Conservation (phyloP, 805 yeast genomes). For the Metschnikowia picachoensis region DNA sequence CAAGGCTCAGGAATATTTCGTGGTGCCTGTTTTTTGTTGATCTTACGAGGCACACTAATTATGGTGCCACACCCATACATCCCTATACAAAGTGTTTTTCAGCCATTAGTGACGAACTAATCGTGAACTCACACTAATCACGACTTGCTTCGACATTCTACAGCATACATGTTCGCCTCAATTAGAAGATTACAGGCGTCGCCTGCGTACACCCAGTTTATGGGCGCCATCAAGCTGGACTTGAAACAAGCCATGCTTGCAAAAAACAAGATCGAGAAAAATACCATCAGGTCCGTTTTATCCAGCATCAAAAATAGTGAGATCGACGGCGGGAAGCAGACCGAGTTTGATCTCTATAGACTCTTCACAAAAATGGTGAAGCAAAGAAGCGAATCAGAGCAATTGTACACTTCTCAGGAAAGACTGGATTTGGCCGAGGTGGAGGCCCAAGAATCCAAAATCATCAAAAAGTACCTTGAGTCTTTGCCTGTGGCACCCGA, state of each 20-base stretch:
- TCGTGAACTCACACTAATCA: too few species aligned
- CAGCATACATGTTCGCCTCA: slow-evolving; percentile 14
- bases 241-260: slow-evolving; percentile 26
- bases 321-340: slow-evolving; percentile 23
- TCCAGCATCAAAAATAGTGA: slow-evolving; percentile 41
- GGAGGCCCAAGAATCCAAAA: slow-evolving; percentile 44
- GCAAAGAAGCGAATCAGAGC: slow-evolving; percentile 48
- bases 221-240: slow-evolving; percentile 18
- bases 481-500: slow-evolving; percentile 47
- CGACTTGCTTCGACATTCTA: too few species aligned
- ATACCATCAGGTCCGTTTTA: slow-evolving; percentile 42
- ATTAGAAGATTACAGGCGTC: slow-evolving; percentile 29
- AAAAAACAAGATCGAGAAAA: slow-evolving; percentile 27
- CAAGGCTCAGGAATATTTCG: too few species aligned
- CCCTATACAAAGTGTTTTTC: too few species aligned
- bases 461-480: slow-evolving; percentile 38
- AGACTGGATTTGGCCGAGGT: slow-evolving; percentile 53
- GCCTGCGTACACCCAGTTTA: slow-evolving; percentile 30
- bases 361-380: slow-evolving; percentile 37
- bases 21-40: too few species aligned
- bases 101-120: too few species aligned
- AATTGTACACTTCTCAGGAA: slow-evolving; percentile 41
- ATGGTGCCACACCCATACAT: too few species aligned
- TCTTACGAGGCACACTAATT: too few species aligned
- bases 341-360: slow-evolving; percentile 19